Evolutionary conservation across 2,329 filamentous ascomycete genomes (phyloP), one percentile per base, ranked within the genome.

Genomic region (Fusarium longipes): DNA sequence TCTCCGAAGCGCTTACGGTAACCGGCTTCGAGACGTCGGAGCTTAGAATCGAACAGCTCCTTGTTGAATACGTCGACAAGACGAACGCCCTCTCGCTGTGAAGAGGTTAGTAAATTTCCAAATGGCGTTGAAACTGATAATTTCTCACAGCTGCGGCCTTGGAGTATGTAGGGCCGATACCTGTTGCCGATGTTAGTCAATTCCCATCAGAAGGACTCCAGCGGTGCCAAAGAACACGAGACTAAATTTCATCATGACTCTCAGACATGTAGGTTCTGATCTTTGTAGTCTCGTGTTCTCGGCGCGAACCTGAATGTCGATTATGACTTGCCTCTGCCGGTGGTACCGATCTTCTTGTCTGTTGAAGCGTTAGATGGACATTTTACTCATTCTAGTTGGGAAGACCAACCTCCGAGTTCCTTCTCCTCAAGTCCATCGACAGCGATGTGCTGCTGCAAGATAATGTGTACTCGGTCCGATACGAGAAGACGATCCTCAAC

Each of bases 391-490:
- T 10, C n/a, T 15, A 18, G 29, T 9, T 12, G 5, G 8, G 15
- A 6, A 6, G n/a, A 58, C 49, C 14, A 40, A 67, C 64, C 57
- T 62, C 62, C 57, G 4, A 67, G 61, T 54, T 65, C 61, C 35
- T 51, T 43, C 39, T 65, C 61, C 39, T 67, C 60, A 18, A 65
- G 61, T 27, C 60, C 56, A 17, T 65, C 57, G 30, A 62, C 53
- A 17, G 61, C 57, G 3, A 54, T 52, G 57, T 65, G 61, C 36
- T 65, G 53, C 35, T 66, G 55, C 18, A 66, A 49, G 20, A 52
- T 29, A 12, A 65, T 56, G 11, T 65, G 61, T 10, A 45, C 43
- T n/a, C 61, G 48, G 32, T 67, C 61, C 36, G 60, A 66, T 11
- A 66, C 63, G 4, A 61, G 48, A n/a, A 64, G 59, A n/a, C 39